Percentiles rank a stretch among this genome's conserved stretches.
phyloP scores from a whole-genome alignment of 352 stramenopile genomes.

The Globisporangium splendens region DNA sequence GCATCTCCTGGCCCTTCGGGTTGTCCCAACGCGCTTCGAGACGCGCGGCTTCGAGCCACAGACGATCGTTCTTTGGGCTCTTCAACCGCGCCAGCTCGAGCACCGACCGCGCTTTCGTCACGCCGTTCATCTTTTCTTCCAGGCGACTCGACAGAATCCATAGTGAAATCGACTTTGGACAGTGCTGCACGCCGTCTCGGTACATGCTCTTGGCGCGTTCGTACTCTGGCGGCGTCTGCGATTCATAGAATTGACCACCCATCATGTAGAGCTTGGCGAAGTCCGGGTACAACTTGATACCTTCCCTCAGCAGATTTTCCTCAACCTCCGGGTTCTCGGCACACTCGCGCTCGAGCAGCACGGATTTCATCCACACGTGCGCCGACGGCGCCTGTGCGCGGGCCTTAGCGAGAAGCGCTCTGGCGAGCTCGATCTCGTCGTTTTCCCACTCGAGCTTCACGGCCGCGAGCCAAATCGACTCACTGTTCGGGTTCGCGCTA shows the following conservation, averaged over 20 bases:
- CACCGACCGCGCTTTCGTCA: slow-evolving; percentile 96
- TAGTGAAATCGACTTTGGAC: slow-evolving; percentile 90
- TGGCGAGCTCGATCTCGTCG: slow-evolving; percentile 92
- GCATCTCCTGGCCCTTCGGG: slow-evolving; percentile 92
- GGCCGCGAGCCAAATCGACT: slow-evolving; percentile 94
- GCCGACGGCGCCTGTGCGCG: slow-evolving; percentile 82
- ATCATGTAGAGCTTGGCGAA: slow-evolving; percentile 98
- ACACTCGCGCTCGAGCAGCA: slow-evolving; percentile 94
- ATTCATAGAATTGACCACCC: slow-evolving; percentile 92
- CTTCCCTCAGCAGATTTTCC: slow-evolving; percentile 89
- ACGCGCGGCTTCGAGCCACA: slow-evolving; percentile 97
- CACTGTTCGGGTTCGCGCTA: slow-evolving; percentile 94
- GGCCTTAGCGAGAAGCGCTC: slow-evolving; percentile 74
- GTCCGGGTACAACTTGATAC: slow-evolving; percentile 85
- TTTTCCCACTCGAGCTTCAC: slow-evolving; percentile 99
- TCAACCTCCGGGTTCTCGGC: slow-evolving; percentile 51
- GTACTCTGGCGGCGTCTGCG: slow-evolving; percentile 41
- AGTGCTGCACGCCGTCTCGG: slow-evolving; percentile 90
- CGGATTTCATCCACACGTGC: slow-evolving; percentile 97
- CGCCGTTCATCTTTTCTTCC: slow-evolving; percentile 89
- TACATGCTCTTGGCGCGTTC: slow-evolving; percentile 90
- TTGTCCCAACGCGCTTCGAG: slow-evolving; percentile 92
- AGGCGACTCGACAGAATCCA: slow-evolving; percentile 94
- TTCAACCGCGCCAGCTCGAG: slow-evolving; percentile 96
- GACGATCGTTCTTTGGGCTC: slow-evolving; percentile 90